Evolutionary conservation across 495 filamentous ascomycete genomes (phyloP).

Genomic region (Aspergillus hancockii): DNA sequence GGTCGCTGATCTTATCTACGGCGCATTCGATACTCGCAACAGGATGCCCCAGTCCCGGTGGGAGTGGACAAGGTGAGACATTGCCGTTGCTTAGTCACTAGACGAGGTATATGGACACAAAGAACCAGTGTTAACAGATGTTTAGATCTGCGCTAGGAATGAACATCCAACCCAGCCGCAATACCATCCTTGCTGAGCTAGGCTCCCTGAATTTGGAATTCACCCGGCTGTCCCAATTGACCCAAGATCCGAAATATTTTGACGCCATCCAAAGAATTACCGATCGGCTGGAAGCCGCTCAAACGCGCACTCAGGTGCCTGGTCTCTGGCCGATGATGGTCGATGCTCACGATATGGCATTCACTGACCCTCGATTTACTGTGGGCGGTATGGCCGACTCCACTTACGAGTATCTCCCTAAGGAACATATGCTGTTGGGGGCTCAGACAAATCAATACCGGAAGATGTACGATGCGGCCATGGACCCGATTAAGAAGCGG

Average conservation of each 20-base stretch:
- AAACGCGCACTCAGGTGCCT: slow-evolving; percentile 66
- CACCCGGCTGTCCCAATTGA: slow-evolving; percentile 88
- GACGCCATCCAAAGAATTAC: slow-evolving; percentile 91
- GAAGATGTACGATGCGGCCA: slow-evolving; percentile 73
- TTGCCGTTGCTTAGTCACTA: background rate
- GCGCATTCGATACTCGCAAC: slow-evolving; percentile 93
- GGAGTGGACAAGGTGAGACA: slow-evolving; percentile 46
- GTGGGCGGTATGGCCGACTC: slow-evolving; percentile 91
- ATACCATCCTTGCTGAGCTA: slow-evolving; percentile 72
- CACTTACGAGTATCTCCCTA: slow-evolving; percentile 96
- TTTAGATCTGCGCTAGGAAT: slow-evolving; percentile 37
- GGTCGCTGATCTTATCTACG: slow-evolving; percentile 83
- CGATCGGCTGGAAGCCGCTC: slow-evolving; percentile 72
- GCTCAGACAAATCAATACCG: slow-evolving; percentile 76
- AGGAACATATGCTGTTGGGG: slow-evolving; percentile 74
- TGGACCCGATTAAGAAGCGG: slow-evolving; percentile 69
- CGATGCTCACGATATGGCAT: slow-evolving; percentile 57
- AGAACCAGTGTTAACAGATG: slow-evolving; percentile 14
- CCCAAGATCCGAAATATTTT: slow-evolving; percentile 81
- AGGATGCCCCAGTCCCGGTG: slow-evolving; percentile 76
- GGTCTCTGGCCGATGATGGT: slow-evolving; percentile 83
- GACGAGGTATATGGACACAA: background rate
- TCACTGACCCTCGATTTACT: slow-evolving; percentile 59
- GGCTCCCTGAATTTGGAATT: slow-evolving; percentile 91
- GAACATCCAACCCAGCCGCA: slow-evolving; percentile 40